These are phyloP conservation scores for Nannochloris sp. DNA, from an alignment of 139 green algal species.

Conservation along the genomic window DNA sequence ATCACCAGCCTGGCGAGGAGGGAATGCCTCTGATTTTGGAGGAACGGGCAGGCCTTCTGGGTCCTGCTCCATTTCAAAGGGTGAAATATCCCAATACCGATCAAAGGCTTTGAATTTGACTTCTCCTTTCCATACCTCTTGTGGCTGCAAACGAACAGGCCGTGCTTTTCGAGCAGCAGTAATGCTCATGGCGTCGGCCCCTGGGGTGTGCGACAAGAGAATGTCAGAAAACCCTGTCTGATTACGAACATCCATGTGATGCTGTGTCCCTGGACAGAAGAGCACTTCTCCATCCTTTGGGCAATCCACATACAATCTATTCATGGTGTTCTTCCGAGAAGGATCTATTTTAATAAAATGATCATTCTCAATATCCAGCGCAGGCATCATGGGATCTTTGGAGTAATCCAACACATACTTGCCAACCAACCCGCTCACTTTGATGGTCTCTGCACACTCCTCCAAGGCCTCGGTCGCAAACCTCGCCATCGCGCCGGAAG, in stretches of 20 bases:
- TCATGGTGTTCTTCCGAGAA: background rate
- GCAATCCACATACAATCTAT: slow-evolving; percentile 20
- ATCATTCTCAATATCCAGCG: slow-evolving; percentile 15
- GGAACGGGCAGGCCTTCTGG: slow-evolving; percentile 2
- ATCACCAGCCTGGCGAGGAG: background rate
- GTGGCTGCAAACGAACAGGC: slow-evolving; percentile 22
- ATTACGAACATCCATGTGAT: slow-evolving; percentile 17
- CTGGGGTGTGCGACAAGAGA: slow-evolving; percentile 6
- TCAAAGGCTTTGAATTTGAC: slow-evolving; percentile 24
- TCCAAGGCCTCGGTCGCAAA: slow-evolving; percentile 18
- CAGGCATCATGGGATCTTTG: slow-evolving; percentile 7
- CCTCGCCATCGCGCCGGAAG: slow-evolving; percentile 19
- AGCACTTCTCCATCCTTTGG: slow-evolving; percentile 9
- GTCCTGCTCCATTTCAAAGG: slow-evolving; percentile 30
- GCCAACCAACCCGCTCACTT: slow-evolving; percentile 25
- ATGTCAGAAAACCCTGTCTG: slow-evolving; percentile 20
- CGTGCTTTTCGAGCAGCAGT: slow-evolving; percentile 10
- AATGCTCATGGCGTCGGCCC: slow-evolving; percentile 15
- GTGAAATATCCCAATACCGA: slow-evolving; percentile 28
- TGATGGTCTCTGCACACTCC: slow-evolving; percentile 6
- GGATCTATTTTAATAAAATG: slow-evolving; percentile 25
- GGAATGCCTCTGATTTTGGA: background rate
- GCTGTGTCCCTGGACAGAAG: slow-evolving; percentile 24
- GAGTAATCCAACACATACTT: slow-evolving; percentile 30
- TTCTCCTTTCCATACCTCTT: slow-evolving; percentile 28